These are phyloP conservation scores for Penicillium mononematosum DNA, from an alignment of 495 filamentous ascomycete species.

Conservation along the genomic window DNA sequence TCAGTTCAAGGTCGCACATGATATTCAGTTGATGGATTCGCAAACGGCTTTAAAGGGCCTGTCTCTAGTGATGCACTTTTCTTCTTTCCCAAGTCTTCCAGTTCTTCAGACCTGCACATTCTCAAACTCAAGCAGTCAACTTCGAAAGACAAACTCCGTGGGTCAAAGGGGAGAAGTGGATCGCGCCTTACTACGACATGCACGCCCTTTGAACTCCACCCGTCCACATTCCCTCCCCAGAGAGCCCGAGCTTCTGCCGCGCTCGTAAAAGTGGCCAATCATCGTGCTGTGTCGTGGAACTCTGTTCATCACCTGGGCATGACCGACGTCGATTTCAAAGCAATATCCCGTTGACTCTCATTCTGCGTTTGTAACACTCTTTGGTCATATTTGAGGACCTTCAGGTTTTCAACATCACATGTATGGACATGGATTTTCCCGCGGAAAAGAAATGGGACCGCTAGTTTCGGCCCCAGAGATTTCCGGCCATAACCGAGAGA, in stretches of 20 bases:
- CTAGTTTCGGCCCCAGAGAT: constrained; percentile 25
- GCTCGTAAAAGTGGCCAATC: constrained; percentile 17
- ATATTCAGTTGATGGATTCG: background rate
- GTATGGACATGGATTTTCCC: constrained; percentile 10
- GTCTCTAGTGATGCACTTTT: background rate
- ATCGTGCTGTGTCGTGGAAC: background rate
- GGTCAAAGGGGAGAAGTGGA: constrained; percentile 20
- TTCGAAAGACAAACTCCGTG: background rate
- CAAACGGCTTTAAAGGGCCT: background rate
- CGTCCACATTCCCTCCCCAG: constrained; percentile 17
- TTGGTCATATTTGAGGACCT: background rate
- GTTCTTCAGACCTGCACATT: background rate
- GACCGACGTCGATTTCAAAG: constrained; percentile 7
- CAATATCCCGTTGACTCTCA: background rate
- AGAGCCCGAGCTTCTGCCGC: constrained; percentile 6
- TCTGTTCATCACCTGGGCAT: background rate
- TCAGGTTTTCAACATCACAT: background rate
- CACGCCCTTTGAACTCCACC: constrained; percentile 32
- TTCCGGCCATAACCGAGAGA: constrained; percentile 32
- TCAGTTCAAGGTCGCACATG: background rate
- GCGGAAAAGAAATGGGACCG: constrained; percentile 18
- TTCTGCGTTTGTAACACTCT: background rate
- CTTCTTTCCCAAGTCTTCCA: background rate
- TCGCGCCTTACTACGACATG: constrained; percentile 28
- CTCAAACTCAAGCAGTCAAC: background rate